Percentiles rank a stretch among this genome's conserved stretches.
Conservation (phyloP, 495 filamentous ascomycete species). For the Cercophora scortea region DNA sequence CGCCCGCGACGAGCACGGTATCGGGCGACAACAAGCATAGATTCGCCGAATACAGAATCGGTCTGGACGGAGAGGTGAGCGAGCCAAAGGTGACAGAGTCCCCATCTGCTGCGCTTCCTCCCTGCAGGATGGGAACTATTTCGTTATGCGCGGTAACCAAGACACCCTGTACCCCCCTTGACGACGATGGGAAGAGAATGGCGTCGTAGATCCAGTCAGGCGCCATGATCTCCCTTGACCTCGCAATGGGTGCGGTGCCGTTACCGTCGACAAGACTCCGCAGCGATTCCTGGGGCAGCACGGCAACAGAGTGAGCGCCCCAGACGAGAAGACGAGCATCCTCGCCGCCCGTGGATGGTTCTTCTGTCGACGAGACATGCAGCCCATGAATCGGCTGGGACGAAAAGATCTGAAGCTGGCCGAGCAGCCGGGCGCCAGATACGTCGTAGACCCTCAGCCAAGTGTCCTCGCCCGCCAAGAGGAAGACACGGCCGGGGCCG, state of each 20-base stretch:
- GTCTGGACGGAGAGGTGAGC: conserved; percentile 63
- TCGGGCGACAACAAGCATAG: conserved; percentile 49
- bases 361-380: conserved; percentile 19
- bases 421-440: conserved; percentile 24
- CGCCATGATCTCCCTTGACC: conserved; percentile 21
- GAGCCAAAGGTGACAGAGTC: conserved; percentile 23
- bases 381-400: conserved; percentile 67
- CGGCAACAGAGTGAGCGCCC: conserved; percentile 41
- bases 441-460: conserved; percentile 56
- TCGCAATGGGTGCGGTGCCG: not conserved
- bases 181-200: conserved; percentile 37
- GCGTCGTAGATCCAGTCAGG: conserved; percentile 82
- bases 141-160: conserved; percentile 85
- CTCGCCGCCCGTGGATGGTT: not conserved
- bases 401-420: conserved; percentile 44
- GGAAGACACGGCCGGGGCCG: conserved; percentile 23
- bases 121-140: conserved; percentile 30
- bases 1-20: conserved; percentile 67
- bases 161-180: conserved; percentile 20
- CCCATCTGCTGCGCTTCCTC: conserved; percentile 5
- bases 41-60: conserved; percentile 82
- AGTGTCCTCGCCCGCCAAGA: conserved; percentile 70
- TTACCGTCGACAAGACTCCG: conserved; percentile 14
- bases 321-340: conserved; percentile 40
- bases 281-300: conserved; percentile 13